phyloP scores from a whole-genome alignment of 1,284 basidiomycete genomes.

The Veloporphyrellus conicus region DNA sequence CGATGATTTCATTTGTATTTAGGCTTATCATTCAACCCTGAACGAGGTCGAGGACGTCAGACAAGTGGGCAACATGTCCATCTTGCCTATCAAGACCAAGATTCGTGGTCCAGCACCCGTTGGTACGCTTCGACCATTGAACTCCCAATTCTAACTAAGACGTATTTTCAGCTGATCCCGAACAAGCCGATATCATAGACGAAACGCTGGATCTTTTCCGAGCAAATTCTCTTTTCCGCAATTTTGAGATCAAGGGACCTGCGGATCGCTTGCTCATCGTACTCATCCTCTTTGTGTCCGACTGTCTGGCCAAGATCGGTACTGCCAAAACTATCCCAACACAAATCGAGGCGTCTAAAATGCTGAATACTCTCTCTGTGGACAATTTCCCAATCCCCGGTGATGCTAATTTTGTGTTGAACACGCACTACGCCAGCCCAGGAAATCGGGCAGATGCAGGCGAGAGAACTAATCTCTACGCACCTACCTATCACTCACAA shows the following conservation, averaged over 20 bases:
- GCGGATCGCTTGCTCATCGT: conserved; percentile 96
- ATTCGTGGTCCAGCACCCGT: conserved; percentile 89
- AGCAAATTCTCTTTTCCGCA: conserved; percentile 98
- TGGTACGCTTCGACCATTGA: conserved; percentile 43
- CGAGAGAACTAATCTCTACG: conserved; percentile 39
- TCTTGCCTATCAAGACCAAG: conserved; percentile 89
- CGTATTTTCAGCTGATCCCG: conserved; percentile 60
- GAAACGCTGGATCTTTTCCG: conserved; percentile 97
- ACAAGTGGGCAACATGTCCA: conserved; percentile 84
- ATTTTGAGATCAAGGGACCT: conserved; percentile 99
- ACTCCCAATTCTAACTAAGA: conserved; percentile 1
- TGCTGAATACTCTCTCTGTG: conserved; percentile 85
- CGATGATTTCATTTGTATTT: conserved; percentile 1
- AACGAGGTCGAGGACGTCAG: conserved; percentile 83
- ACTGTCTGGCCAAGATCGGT: conserved; percentile 90
- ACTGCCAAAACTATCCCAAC: conserved; percentile 59
- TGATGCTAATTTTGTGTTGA: conserved; percentile 92
- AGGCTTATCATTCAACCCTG: conserved; percentile 97
- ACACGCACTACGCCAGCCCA: conserved; percentile 86
- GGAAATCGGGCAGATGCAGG: conserved; percentile 78
- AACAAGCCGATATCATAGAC: conserved; percentile 87
- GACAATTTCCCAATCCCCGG: conserved; percentile 94
- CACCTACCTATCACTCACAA: conserved; percentile 1
- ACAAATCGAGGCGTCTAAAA: conserved; percentile 85
- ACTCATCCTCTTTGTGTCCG: conserved; percentile 96